Evolutionary conservation across 2,329 filamentous ascomycete species (phyloP).

Genomic region (Neopestalotiopsis clavispora): DNA sequence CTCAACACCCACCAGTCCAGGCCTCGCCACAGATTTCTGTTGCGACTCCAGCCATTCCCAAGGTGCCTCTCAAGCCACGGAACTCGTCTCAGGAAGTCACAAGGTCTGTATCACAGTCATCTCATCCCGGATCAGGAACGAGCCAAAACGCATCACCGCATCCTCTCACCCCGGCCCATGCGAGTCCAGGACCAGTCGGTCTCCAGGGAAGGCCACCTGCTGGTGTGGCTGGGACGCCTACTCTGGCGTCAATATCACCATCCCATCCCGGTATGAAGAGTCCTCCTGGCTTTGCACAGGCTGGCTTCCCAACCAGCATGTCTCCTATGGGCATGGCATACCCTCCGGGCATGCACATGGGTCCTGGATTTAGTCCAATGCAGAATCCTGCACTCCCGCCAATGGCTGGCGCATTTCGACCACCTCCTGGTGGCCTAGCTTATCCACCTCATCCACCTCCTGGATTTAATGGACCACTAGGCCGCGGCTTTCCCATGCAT

Average conservation of each 20-base stretch:
- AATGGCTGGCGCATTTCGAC: constrained; percentile 46
- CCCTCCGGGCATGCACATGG: constrained; percentile 58
- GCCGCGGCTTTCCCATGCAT: constrained; percentile 48
- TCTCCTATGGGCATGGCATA: constrained; percentile 63
- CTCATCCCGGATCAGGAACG: constrained; percentile 61
- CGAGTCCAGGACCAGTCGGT: constrained; percentile 67
- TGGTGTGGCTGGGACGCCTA: constrained; percentile 31
- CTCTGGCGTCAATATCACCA: constrained; percentile 66
- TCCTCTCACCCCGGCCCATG: constrained; percentile 66
- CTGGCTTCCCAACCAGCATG: constrained; percentile 46
- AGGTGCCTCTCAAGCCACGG: constrained; percentile 79
- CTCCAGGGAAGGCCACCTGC: constrained; percentile 64
- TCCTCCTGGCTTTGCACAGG: constrained; percentile 53
- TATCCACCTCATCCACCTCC: constrained; percentile 47
- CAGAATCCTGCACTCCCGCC: constrained; percentile 52
- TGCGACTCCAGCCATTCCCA: constrained; percentile 81
- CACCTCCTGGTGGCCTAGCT: constrained; percentile 50
- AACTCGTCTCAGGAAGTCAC: constrained; percentile 81
- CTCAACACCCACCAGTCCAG: constrained; percentile 63
- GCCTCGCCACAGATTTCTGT: constrained; percentile 81
- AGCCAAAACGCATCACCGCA: constrained; percentile 66
- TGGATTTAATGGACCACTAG: constrained; percentile 50
- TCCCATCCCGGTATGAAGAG: constrained; percentile 62
- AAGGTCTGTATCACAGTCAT: constrained; percentile 70
- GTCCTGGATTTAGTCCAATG: constrained; percentile 48